phyloP scores from a whole-genome alignment of 768 basidiomycete genomes.

The Aureoboletus auriporus region DNA sequence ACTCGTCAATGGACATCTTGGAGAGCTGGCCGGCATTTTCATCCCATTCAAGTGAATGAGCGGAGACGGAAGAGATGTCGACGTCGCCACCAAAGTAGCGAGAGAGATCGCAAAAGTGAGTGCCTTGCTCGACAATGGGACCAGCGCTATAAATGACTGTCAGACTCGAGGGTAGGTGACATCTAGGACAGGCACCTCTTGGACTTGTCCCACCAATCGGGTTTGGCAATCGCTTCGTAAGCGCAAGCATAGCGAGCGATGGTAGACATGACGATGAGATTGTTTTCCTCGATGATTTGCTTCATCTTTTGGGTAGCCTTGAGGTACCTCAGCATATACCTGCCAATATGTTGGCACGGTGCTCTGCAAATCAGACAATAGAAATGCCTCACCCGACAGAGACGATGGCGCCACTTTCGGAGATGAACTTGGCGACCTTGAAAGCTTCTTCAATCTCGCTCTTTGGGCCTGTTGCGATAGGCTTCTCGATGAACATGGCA shows the following conservation, averaged over 20 bases:
- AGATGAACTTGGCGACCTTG: slow-evolving; percentile 67
- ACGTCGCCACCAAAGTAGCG: slow-evolving; percentile 97
- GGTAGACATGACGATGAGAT: slow-evolving; percentile 93
- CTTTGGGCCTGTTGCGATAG: slow-evolving; percentile 76
- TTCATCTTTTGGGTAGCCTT: slow-evolving; percentile 97
- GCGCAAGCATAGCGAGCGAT: slow-evolving; percentile 92
- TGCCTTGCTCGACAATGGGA: slow-evolving; percentile 87
- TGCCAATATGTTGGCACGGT: slow-evolving; percentile 23
- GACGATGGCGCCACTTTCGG: slow-evolving; percentile 69
- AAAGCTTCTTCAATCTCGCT: slow-evolving; percentile 66
- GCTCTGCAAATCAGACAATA: not conserved
- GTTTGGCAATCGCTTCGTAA: slow-evolving; percentile 74
- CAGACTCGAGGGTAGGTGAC: not conserved
- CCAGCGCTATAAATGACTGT: slow-evolving; percentile 47
- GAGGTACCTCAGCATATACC: slow-evolving; percentile 92
- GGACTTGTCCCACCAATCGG: slow-evolving; percentile 93
- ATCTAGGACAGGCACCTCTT: slow-evolving; percentile 58
- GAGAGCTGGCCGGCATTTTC: slow-evolving; percentile 84
- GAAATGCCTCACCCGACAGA: slow-evolving; percentile 70
- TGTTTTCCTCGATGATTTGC: slow-evolving; percentile 89
- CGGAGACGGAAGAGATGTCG: slow-evolving; percentile 72
- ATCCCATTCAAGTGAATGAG: slow-evolving; percentile 90
- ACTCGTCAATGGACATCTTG: slow-evolving; percentile 82
- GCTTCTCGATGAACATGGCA: slow-evolving; percentile 91
- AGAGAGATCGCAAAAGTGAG: slow-evolving; percentile 95